Evolutionary conservation across 2,329 filamentous ascomycete genomes (phyloP), one percentile per base, ranked within the genome.

Genomic region (Thermothelomyces thermophilus): DNA sequence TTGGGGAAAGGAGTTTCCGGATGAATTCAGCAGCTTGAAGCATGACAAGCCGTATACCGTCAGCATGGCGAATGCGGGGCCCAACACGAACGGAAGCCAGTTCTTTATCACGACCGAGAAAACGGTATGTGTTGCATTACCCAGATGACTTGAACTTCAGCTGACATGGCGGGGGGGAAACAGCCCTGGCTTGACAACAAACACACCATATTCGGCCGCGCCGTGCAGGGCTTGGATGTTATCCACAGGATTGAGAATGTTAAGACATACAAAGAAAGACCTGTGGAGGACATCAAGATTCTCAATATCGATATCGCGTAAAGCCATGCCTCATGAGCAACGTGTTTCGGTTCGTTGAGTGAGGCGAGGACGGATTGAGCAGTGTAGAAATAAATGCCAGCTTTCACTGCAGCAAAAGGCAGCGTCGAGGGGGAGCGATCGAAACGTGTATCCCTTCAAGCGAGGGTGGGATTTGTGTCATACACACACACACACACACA

Each of bases 41-140:
- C 93, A 98, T 63, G 93, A 98, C 71, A 95, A 93, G 70, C 86
- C 93, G 2, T 98, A 95, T 66, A 97, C 90, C 0, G 76, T 97
- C 51, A 94, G 87, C 65, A 98, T 98, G 93, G 93, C 93, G 11
- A 98, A 98, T 66, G 91, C 93, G 0, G 93, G 93, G 0, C 89
- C 90, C 0, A 90, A 91, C 62, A 96, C 90, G 31, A 98, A 98
- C 65, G 93, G 87, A 13, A 93, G 86, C 63, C 93, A 98, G 66
- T 98, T 98, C 66, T 98, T 98, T 63, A 95, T 98, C 58, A 98
- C 93, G 0, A 96, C 91, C 0, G 94, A 96, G 69, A 95, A 95
- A 72, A 90, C 93, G 58, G 83, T 86, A 72, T 72, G 82, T 41
- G 13, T 28, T 3, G 24, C 26, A 9, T 20, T 48, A 16, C 13